Conservation (phyloP, 495 filamentous ascomycete genomes). For the Penicillium taxi region DNA sequence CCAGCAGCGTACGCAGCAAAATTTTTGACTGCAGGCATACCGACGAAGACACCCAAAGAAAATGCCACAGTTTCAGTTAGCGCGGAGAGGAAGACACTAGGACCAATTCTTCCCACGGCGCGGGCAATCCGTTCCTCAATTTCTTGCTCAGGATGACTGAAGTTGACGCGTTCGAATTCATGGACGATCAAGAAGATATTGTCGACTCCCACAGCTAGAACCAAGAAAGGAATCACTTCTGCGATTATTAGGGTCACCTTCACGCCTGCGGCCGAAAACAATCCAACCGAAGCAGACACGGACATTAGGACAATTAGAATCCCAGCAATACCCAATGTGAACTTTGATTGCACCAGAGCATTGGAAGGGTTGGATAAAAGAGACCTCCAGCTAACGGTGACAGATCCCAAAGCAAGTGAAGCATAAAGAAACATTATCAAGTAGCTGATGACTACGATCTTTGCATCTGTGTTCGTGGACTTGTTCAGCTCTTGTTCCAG, state of each 20-base stretch:
- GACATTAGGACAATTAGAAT: constrained; percentile 97
- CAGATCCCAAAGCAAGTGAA: constrained; percentile 82
- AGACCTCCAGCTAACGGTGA: constrained; percentile 64
- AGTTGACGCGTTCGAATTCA: constrained; percentile 91
- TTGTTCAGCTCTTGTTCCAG: constrained; percentile 91
- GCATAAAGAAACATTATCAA: constrained; percentile 98
- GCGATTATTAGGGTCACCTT: constrained; percentile 96
- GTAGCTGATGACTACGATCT: constrained; percentile 95
- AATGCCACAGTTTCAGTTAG: constrained; percentile 90
- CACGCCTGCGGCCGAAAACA: constrained; percentile 82
- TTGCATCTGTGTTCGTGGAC: constrained; percentile 93
- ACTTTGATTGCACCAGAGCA: constrained; percentile 87
- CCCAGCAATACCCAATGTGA: constrained; percentile 82
- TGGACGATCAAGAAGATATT: constrained; percentile 99
- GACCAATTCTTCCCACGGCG: constrained; percentile 87
- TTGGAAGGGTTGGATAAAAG: constrained; percentile 72
- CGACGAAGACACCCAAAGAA: constrained; percentile 82
- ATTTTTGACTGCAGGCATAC: constrained; percentile 95
- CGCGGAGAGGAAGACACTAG: constrained; percentile 92
- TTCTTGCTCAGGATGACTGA: constrained; percentile 75
- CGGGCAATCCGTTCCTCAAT: constrained; percentile 78
- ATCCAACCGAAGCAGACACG: constrained; percentile 84
- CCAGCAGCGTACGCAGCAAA: constrained; percentile 95
- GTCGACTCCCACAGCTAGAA: constrained; percentile 92
- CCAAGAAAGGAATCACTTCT: constrained; percentile 96